Evolutionary conservation across 2,329 filamentous ascomycete species (phyloP).

Genomic region (Nigrospora oryzae): DNA sequence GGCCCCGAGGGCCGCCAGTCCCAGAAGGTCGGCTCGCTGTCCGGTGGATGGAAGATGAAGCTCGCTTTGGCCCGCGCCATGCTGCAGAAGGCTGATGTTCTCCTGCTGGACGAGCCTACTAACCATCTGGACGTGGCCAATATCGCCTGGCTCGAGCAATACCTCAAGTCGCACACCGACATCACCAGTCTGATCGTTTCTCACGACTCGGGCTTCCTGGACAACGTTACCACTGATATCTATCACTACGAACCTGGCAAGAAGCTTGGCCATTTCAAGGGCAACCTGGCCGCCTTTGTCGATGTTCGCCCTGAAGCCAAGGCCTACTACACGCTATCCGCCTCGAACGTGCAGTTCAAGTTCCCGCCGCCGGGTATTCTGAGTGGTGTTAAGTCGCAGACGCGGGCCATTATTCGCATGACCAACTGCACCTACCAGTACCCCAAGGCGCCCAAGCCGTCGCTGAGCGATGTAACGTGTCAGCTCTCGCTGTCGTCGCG

Average conservation of each 20-base stretch:
- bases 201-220: slow-evolving; percentile 96
- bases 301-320: slow-evolving; percentile 86
- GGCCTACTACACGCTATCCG: slow-evolving; percentile 94
- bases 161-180: slow-evolving; percentile 89
- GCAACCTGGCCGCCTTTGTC: slow-evolving; percentile 78
- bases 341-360: slow-evolving; percentile 87
- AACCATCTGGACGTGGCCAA: slow-evolving; percentile 97
- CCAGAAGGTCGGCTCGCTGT: slow-evolving; percentile 86
- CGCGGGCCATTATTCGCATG: slow-evolving; percentile 93
- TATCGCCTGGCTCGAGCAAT: slow-evolving; percentile 91
- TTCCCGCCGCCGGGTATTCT: slow-evolving; percentile 94
- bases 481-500: slow-evolving; percentile 82
- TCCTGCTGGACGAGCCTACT: slow-evolving; percentile 95
- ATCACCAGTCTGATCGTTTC: slow-evolving; percentile 97
- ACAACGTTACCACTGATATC: slow-evolving; percentile 96
- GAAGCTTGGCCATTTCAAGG: slow-evolving; percentile 83
- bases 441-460: slow-evolving; percentile 79
- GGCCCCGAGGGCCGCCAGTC: slow-evolving; percentile 84
- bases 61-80: slow-evolving; percentile 90
- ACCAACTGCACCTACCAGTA: slow-evolving; percentile 87
- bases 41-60: slow-evolving; percentile 99
- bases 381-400: slow-evolving; percentile 89
- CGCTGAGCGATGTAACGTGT: slow-evolving; percentile 80
- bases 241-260: slow-evolving; percentile 96
- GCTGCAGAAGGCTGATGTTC: slow-evolving; percentile 92